Evolutionary conservation across 2,329 filamentous ascomycete species (phyloP).

Genomic region (Macrophomina pseudophaseolina): DNA sequence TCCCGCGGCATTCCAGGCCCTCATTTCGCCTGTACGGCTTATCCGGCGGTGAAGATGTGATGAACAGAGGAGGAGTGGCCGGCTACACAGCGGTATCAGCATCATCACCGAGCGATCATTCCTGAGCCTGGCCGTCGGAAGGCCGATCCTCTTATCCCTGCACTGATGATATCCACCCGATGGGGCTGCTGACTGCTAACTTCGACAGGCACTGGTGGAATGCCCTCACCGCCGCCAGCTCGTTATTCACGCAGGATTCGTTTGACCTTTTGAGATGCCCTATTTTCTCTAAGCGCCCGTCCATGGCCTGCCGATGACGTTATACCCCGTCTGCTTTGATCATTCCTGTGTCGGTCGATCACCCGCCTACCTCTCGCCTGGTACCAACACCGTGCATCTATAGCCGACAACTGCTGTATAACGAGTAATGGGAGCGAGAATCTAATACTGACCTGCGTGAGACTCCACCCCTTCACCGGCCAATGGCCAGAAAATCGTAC

Average conservation of each 20-base stretch:
- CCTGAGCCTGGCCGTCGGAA: constrained; percentile 9
- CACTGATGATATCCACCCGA: constrained; percentile 19
- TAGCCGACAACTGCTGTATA: not conserved
- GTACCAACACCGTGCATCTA: constrained; percentile 15
- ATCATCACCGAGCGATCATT: constrained; percentile 21
- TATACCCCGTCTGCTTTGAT: not conserved
- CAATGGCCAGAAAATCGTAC: constrained; percentile 2
- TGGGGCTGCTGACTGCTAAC: not conserved
- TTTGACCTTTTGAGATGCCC: not conserved
- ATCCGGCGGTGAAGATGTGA: constrained; percentile 17
- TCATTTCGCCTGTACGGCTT: constrained; percentile 21
- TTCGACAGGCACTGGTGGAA: constrained; percentile 7
- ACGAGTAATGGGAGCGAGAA: not conserved
- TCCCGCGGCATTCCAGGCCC: constrained; percentile 15
- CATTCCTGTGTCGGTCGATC: constrained; percentile 3
- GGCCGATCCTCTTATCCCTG: constrained; percentile 17
- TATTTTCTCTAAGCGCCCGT: not conserved
- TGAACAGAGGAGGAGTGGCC: constrained; percentile 16
- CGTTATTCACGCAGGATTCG: not conserved
- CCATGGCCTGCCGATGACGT: not conserved
- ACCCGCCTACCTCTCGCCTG: constrained; percentile 7
- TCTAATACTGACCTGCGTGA: not conserved
- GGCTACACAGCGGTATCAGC: not conserved
- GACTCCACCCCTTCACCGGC: not conserved
- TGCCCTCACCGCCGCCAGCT: constrained; percentile 16